These are phyloP conservation scores for Stagonosporopsis rhizophila DNA, from an alignment of 2,329 filamentous ascomycete species.

Conservation along the genomic window DNA sequence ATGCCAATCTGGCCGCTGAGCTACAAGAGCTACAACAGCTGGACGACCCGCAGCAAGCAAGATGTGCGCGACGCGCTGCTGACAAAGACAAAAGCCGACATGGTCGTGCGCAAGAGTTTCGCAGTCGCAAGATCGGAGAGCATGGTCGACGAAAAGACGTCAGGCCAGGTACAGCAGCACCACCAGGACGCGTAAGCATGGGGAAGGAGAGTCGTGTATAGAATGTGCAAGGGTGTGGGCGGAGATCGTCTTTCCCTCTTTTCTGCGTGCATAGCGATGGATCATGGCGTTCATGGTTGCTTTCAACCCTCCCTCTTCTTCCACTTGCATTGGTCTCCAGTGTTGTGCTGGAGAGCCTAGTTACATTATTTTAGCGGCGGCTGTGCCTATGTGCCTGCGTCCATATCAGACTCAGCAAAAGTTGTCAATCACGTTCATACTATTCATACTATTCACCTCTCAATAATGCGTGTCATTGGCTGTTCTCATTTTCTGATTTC, in stretches of 20 bases:
- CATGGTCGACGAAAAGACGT: slow-evolving; percentile 33
- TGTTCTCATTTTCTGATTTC: background rate
- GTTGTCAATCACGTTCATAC: background rate
- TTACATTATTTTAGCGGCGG: slow-evolving; percentile 4
- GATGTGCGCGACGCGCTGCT: slow-evolving; percentile 55
- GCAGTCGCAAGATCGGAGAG: slow-evolving; percentile 25
- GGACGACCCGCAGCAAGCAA: slow-evolving; percentile 47
- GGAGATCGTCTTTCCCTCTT: slow-evolving; percentile 9
- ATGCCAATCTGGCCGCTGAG: slow-evolving; percentile 66
- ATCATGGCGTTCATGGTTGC: slow-evolving; percentile 9
- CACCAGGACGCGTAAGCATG: slow-evolving; percentile 14
- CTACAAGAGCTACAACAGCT: slow-evolving; percentile 49
- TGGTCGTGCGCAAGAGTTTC: slow-evolving; percentile 43
- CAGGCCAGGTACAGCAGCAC: slow-evolving; percentile 25
- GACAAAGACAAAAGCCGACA: slow-evolving; percentile 51
- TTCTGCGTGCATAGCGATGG: slow-evolving; percentile 21
- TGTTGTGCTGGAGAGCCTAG: slow-evolving; percentile 6
- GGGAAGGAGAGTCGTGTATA: background rate
- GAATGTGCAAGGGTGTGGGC: slow-evolving; percentile 5
- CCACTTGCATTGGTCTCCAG: slow-evolving; percentile 1
- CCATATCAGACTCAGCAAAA: slow-evolving; percentile 9
- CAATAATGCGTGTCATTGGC: background rate
- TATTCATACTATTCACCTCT: background rate
- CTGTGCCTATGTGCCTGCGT: slow-evolving; percentile 13
- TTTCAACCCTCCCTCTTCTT: background rate